Percentiles rank a stretch among this genome's conserved stretches.
Conservation (phyloP, 192 early-diverging fungal species). For the Rhizophagus sp. region DNA sequence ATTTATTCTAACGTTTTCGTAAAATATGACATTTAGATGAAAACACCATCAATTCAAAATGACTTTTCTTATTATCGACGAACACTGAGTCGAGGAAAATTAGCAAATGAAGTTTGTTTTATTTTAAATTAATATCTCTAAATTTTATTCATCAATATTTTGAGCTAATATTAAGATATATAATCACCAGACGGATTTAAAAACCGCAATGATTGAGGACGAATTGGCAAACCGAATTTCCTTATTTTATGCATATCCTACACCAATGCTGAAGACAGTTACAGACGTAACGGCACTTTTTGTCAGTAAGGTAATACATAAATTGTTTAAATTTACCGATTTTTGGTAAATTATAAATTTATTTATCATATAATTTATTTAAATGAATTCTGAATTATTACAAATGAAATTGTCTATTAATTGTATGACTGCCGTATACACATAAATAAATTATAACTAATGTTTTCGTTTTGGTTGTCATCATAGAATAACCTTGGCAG, state of each 20-base stretch:
- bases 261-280: constrained; percentile 87
- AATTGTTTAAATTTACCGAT: too few relatives aligned
- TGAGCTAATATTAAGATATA: background rate
- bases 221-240: constrained; percentile 93
- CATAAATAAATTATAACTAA: background rate
- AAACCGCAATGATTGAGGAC: constrained; percentile 69
- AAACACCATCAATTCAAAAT: constrained; percentile 87
- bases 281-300: constrained; percentile 78
- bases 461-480: background rate
- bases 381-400: too few relatives aligned
- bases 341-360: too few relatives aligned
- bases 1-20: constrained; percentile 41
- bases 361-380: too few relatives aligned
- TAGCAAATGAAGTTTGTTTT: constrained; percentile 52
- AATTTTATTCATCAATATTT: background rate
- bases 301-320: constrained; percentile 55
- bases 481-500: constrained; percentile 38
- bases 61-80: constrained; percentile 98
- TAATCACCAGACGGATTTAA: constrained; percentile 46
- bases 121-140: background rate
- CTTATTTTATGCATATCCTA: constrained; percentile 94
- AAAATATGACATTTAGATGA: constrained; percentile 53
- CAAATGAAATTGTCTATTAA: too few relatives aligned
- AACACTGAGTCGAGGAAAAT: constrained; percentile 78
- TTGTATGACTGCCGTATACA: too few relatives aligned